phyloP scores from a whole-genome alignment of 2,329 filamentous ascomycete genomes.

The Mariannaea elegans region DNA sequence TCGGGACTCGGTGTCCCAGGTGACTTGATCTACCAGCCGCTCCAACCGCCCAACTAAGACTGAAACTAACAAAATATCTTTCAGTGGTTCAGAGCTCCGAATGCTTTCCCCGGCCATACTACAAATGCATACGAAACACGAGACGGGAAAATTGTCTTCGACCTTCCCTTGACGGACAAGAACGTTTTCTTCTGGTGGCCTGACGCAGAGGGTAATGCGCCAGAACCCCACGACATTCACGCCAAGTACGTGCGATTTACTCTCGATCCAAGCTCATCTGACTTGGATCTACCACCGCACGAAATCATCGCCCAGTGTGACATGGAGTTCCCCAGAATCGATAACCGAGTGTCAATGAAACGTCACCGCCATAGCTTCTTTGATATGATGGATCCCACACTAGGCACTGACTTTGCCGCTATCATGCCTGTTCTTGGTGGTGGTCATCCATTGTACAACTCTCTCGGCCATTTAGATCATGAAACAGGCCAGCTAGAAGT shows the following conservation, averaged over 20 bases:
- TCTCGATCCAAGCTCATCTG: background rate
- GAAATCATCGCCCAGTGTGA: background rate
- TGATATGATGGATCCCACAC: conserved; percentile 1
- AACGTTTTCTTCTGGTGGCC: conserved; percentile 22
- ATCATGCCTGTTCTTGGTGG: background rate
- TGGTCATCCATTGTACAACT: conserved; percentile 8
- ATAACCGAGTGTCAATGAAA: conserved; percentile 1
- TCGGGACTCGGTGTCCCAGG: too few species aligned
- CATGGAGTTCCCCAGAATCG: conserved; percentile 12
- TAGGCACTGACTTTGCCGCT: conserved; percentile 1
- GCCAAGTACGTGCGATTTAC: conserved; percentile 1
- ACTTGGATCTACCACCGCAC: background rate
- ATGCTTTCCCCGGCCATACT: conserved; percentile 15
- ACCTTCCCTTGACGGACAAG: conserved; percentile 9
- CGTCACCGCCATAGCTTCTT: conserved; percentile 7
- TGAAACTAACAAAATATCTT: background rate
- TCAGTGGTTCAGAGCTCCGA: conserved; percentile 13
- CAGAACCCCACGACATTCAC: conserved; percentile 1
- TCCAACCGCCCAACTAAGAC: background rate
- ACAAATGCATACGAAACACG: conserved; percentile 16
- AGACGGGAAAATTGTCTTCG: conserved; percentile 8
- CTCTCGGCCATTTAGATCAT: conserved; percentile 7
- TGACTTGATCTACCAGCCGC: background rate
- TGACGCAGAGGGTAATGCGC: background rate
- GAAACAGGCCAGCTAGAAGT: conserved; percentile 1